Base-by-base conservation (phyloP, 768 basidiomycete genomes). In the Termitomyces sp. region DNA sequence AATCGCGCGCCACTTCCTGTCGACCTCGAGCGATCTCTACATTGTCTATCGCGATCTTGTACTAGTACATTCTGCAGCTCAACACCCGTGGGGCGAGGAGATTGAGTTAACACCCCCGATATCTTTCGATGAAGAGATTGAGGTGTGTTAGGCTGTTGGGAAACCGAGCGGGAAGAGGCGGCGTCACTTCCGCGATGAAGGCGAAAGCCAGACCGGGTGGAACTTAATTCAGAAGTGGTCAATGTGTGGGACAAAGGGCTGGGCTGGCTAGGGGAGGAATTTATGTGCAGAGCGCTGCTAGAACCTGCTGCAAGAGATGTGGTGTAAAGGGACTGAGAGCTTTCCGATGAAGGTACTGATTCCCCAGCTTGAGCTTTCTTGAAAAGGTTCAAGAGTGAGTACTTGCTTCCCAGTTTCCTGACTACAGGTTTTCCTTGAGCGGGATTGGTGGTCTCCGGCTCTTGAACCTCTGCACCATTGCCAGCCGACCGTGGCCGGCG, bases 401-500 rank as follows among this genome's bases (percentile, higher is more conserved):
- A 80, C 69, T 92, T 92, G 69, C 85, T 84, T 27, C 80, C 79
- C 4, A 88, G 69, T 63, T 76, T 85, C 48, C 75, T 72, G 32
- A 69, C 61, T 12, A 72, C 73, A 24, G 69, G 71, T 61, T 74
- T 69, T 22, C 73, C 72, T 62, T 70, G 67, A 18, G 68, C 53
- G 29, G 72, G 58, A 36, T 70, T 55, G 34, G 41, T 54, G 4
- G 59, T 56, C 5, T 64, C 58, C 13, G 57, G 50, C 24, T 74
- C 67, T 46, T 64, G 74, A 24, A 66, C 71, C 26, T 88, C 86
- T 55, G 84, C 80, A 54, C 79, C 87, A 31, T 78, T 86, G 5
- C 89, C 88, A 37, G 88, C 87, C 39, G 89, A 91, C 59, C 85
- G 79, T 18, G 91, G 90, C 54, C 90, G 77, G 41, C 76, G 79